Evolutionary conservation across 2,329 filamentous ascomycete species (phyloP).

Genomic region (Aspergillus pseudoviridinutans): DNA sequence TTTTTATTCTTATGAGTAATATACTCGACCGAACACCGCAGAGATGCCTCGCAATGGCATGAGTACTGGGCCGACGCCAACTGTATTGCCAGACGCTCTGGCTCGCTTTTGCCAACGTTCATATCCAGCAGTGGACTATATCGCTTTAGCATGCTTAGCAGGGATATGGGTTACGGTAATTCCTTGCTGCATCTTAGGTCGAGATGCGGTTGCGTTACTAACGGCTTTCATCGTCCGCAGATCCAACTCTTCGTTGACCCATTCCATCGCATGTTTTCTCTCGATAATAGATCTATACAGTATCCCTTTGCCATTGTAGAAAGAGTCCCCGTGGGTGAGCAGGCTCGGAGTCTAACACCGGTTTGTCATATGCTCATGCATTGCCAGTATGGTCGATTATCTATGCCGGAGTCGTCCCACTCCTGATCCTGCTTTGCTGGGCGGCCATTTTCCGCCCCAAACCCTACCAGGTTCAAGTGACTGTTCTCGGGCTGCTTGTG

Average conservation of each 20-base stretch:
- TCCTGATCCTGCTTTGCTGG: constrained; percentile 63
- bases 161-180: constrained; percentile 51
- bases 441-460: constrained; percentile 60
- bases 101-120: constrained; percentile 61
- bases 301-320: constrained; percentile 83
- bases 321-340: constrained; percentile 72
- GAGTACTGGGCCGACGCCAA: constrained; percentile 22
- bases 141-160: constrained; percentile 70
- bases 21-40: constrained; percentile 2
- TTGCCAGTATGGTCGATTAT: constrained; percentile 63
- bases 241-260: constrained; percentile 69
- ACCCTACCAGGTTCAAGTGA: constrained; percentile 78
- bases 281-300: constrained; percentile 78
- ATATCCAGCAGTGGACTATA: constrained; percentile 82
- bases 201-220: neutral
- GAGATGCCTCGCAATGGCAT: constrained; percentile 27
- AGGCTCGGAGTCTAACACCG: neutral
- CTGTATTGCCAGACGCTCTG: constrained; percentile 45
- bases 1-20: constrained; percentile 6
- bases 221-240: constrained; percentile 32
- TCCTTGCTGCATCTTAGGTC: constrained; percentile 2
- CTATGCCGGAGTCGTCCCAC: constrained; percentile 71
- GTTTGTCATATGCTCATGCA: constrained; percentile 3
- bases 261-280: constrained; percentile 90
- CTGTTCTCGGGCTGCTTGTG: constrained; percentile 75